Conservation (phyloP, 116 monocot genomes). For the Papilionanthe hybrid region DNA sequence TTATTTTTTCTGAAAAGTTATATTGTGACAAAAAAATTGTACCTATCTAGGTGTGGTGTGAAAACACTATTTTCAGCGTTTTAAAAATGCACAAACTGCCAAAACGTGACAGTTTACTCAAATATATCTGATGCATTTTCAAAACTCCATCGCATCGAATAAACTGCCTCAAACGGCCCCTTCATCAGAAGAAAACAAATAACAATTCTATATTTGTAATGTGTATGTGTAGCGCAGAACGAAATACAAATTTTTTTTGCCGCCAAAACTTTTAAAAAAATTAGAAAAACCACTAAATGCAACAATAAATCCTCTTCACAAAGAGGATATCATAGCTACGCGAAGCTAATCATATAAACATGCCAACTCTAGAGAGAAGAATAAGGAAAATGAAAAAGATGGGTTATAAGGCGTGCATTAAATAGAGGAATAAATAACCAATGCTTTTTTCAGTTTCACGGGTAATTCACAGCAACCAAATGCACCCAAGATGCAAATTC, state of each 20-base stretch:
- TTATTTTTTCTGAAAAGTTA: too few relatives aligned
- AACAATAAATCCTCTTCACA: not conserved
- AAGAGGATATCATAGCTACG: not conserved
- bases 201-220: not conserved
- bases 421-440: not conserved
- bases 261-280: not conserved
- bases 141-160: too few relatives aligned
- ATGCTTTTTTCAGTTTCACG: not conserved
- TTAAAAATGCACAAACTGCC: too few relatives aligned
- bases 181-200: too few relatives aligned
- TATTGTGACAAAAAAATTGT: too few relatives aligned
- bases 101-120: too few relatives aligned
- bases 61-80: too few relatives aligned
- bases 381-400: not conserved
- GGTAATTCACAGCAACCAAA: not conserved
- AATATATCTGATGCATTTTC: too few relatives aligned
- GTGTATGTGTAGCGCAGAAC: not conserved
- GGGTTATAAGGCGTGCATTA: not conserved
- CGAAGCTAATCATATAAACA: not conserved
- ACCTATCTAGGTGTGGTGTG: too few relatives aligned
- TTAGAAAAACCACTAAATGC: not conserved
- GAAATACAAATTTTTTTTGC: not conserved
- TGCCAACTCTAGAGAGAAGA: not conserved
- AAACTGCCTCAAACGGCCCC: too few relatives aligned
- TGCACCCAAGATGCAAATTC: too few relatives aligned